Percentiles rank a stretch among this genome's conserved stretches.
These are phyloP conservation scores for Sporisorium iseilematis-ciliati DNA, from an alignment of 1,284 basidiomycete species.

Conservation along the genomic window DNA sequence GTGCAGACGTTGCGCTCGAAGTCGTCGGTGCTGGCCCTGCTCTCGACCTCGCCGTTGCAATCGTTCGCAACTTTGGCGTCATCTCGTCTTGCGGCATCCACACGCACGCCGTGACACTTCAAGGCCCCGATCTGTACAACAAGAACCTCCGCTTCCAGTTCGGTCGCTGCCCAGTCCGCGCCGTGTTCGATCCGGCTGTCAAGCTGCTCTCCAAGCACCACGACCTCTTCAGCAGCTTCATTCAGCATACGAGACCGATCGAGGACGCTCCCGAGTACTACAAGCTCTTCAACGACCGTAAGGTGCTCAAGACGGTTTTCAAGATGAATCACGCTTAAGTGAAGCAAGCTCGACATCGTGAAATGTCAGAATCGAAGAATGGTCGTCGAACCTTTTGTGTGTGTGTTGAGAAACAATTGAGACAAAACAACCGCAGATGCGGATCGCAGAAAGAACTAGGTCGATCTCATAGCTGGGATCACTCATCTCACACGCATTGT, in stretches of 20 bases:
- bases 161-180: slow-evolving; percentile 81
- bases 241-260: slow-evolving; percentile 62
- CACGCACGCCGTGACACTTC: slow-evolving; percentile 67
- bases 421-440: too few relatives aligned
- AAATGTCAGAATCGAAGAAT: too few relatives aligned
- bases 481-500: too few relatives aligned
- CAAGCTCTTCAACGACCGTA: slow-evolving; percentile 60
- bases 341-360: too few relatives aligned
- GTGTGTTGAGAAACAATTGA: too few relatives aligned
- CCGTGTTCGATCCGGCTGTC: slow-evolving; percentile 62
- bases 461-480: too few relatives aligned
- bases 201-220: slow-evolving; percentile 57
- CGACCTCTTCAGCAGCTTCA: slow-evolving; percentile 63
- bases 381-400: too few relatives aligned
- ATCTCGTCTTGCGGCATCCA: slow-evolving; percentile 82
- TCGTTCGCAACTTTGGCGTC: slow-evolving; percentile 83
- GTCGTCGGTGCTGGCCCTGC: slow-evolving; percentile 83
- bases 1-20: slow-evolving; percentile 73
- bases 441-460: too few relatives aligned
- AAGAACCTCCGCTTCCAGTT: slow-evolving; percentile 82
- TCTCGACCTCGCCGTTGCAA: slow-evolving; percentile 78
- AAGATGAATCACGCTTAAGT: slow-evolving; percentile 38
- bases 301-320: slow-evolving; percentile 55
- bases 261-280: slow-evolving; percentile 65
- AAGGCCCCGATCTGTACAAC: slow-evolving; percentile 77